phyloP scores from a whole-genome alignment of 140 eudicot species.

The Stevia rebaudiana region DNA sequence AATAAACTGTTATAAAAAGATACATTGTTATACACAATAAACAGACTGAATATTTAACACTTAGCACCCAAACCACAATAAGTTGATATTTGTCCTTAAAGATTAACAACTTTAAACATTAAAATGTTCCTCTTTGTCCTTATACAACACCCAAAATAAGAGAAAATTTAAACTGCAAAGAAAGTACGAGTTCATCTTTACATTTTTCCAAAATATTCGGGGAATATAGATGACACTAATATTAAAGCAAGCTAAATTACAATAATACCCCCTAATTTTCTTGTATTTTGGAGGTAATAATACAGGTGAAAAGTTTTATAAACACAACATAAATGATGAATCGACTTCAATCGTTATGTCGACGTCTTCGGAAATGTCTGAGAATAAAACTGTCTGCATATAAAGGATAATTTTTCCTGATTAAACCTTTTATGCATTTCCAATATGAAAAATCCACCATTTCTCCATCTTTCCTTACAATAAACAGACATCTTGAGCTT shows the following conservation, averaged over 20 bases:
- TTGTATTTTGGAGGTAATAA: not conserved
- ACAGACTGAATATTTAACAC: too few species aligned
- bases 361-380: slow-evolving; percentile 71
- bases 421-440: slow-evolving; percentile 94
- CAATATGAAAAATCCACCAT: slow-evolving; percentile 84
- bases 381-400: slow-evolving; percentile 83
- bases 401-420: slow-evolving; percentile 83
- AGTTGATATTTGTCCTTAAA: too few species aligned
- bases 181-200: slow-evolving; percentile 25
- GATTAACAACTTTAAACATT: not conserved
- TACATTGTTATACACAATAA: too few species aligned
- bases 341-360: slow-evolving; percentile 46
- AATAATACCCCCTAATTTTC: slow-evolving; percentile 2
- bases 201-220: slow-evolving; percentile 29
- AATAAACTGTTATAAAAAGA: too few species aligned
- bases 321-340: not conserved
- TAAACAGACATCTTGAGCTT: slow-evolving; percentile 76
- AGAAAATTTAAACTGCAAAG: slow-evolving; percentile 19
- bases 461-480: slow-evolving; percentile 79
- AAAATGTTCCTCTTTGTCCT: not conserved
- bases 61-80: too few species aligned
- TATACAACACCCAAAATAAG: slow-evolving; percentile 10
- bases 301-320: slow-evolving; percentile 7
- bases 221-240: not conserved
- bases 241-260: slow-evolving; percentile 17